Percentiles rank a stretch among this genome's conserved stretches.
Conservation (phyloP, 441 rosid genomes). For the Mallotus repandus region DNA sequence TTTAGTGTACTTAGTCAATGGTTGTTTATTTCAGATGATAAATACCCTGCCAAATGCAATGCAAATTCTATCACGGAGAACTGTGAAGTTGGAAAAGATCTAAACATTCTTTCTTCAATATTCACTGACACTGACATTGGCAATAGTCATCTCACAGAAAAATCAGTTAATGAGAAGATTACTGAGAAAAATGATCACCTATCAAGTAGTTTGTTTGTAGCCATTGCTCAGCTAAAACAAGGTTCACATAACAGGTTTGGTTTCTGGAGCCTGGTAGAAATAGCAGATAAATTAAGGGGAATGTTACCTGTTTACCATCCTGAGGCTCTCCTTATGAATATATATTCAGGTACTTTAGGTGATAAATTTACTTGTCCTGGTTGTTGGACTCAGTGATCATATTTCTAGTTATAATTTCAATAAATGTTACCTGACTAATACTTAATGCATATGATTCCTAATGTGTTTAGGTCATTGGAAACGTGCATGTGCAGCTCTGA, state of each 20-base stretch:
- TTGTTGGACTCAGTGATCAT: background rate
- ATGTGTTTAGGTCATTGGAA: conserved; percentile 86
- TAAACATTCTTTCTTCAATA: conserved; percentile 32
- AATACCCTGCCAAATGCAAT: conserved; percentile 27
- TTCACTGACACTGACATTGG: conserved; percentile 39
- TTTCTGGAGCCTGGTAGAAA: conserved; percentile 54
- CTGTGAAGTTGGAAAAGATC: conserved; percentile 30
- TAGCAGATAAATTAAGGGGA: conserved; percentile 58
- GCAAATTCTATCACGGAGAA: conserved; percentile 24
- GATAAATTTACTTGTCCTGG: conserved; percentile 22
- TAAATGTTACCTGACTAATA: conserved; percentile 1
- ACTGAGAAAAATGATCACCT: conserved; percentile 31
- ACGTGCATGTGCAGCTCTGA: conserved; percentile 75
- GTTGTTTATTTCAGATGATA: conserved; percentile 49
- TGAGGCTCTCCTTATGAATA: conserved; percentile 66
- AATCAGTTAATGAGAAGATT: conserved; percentile 28
- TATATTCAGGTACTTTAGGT: conserved; percentile 70
- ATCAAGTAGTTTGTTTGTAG: conserved; percentile 33
- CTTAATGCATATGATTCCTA: conserved; percentile 41
- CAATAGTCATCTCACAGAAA: conserved; percentile 29
- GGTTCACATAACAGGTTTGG: conserved; percentile 34
- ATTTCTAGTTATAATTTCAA: background rate
- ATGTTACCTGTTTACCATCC: conserved; percentile 81
- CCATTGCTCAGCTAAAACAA: conserved; percentile 31
- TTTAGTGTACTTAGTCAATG: conserved; percentile 61